Evolutionary conservation across 345 rosid species (phyloP).

Genomic region (Salix exigua): DNA sequence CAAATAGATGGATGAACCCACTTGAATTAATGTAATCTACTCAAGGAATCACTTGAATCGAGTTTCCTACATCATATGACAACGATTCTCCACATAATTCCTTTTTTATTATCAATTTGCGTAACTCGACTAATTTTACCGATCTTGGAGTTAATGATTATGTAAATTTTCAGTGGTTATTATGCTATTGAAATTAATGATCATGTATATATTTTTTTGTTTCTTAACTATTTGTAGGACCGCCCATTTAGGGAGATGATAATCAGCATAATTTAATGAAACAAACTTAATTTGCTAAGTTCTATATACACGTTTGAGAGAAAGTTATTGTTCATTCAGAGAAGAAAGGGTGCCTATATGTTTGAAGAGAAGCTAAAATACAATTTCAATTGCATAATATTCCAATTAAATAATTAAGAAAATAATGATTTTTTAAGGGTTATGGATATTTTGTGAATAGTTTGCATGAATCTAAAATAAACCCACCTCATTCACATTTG

Average conservation of each 20-base stretch:
- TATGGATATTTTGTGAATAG: no score
- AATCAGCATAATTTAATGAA: not conserved
- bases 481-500: no score
- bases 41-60: not conserved
- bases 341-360: no score
- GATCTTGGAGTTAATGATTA: no score
- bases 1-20: slow-evolving; percentile 3
- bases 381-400: not conserved
- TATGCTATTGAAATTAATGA: no score
- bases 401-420: not conserved
- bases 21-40: not conserved
- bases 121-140: accelerated
- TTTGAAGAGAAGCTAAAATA: not conserved
- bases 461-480: no score
- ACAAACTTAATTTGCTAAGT: no score
- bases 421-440: not conserved
- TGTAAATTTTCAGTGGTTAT: no score
- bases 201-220: not conserved
- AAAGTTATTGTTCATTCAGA: no score
- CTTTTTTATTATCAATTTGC: no score
- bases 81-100: slow-evolving; percentile 25
- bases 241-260: not conserved
- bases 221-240: not conserved
- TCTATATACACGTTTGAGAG: no score
- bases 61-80: not conserved